Percentiles rank a stretch among this genome's conserved stretches.
Conservation (phyloP, 345 rosid species). For the Camelina hispida region DNA sequence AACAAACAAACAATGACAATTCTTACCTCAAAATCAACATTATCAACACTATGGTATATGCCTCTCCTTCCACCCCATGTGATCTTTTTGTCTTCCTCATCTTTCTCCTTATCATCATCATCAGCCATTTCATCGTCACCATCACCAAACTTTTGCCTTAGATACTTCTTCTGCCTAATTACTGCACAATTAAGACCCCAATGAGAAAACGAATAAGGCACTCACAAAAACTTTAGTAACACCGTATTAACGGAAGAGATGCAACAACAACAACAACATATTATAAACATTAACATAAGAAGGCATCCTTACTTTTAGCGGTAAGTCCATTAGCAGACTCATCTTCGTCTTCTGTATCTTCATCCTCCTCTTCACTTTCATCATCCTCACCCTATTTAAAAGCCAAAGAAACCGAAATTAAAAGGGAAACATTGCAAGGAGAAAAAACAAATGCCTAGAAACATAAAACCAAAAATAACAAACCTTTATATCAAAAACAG, state of each 20-base stretch:
- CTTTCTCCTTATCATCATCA: constrained; percentile 61
- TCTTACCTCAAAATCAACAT: constrained; percentile 62
- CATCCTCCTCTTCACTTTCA: constrained; percentile 50
- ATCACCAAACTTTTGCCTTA: constrained; percentile 65
- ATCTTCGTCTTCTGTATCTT: constrained; percentile 49
- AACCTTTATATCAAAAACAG: constrained; percentile 75
- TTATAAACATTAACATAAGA: constrained; percentile 2
- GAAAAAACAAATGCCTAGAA: not conserved
- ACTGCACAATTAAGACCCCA: constrained; percentile 49
- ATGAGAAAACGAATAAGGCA: not conserved
- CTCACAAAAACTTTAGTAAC: not conserved
- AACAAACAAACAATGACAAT: constrained; percentile 4
- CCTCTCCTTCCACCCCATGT: constrained; percentile 61
- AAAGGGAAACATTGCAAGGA: not conserved
- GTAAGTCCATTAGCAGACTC: constrained; percentile 49
- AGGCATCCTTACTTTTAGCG: constrained; percentile 59
- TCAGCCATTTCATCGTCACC: constrained; percentile 74
- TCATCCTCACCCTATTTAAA: constrained; percentile 37
- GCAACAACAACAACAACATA: not conserved
- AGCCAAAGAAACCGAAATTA: constrained; percentile 8
- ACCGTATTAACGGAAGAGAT: not conserved
- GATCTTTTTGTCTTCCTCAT: constrained; percentile 49
- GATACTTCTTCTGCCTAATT: constrained; percentile 64
- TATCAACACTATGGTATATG: constrained; percentile 59
- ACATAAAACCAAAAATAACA: constrained; percentile 17